Conservation (phyloP, 2,329 filamentous ascomycete species). For the Ascomycota sp. region DNA sequence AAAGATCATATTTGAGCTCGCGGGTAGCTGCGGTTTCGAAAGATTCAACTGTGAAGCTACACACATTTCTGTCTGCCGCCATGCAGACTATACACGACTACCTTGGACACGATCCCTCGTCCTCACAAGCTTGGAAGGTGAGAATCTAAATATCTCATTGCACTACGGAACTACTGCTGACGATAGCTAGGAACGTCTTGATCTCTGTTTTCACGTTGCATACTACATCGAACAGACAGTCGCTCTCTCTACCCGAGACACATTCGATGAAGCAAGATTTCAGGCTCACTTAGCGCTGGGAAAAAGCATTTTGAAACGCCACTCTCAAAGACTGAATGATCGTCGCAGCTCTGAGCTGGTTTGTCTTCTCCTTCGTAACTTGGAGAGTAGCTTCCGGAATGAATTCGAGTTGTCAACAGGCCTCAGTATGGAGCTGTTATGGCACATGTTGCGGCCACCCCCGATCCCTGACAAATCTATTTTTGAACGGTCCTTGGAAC, state of each 20-base stretch:
- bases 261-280: conserved; percentile 40
- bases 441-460: conserved; percentile 47
- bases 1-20: conserved; percentile 32
- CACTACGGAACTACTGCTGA: not conserved
- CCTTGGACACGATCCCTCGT: conserved; percentile 13
- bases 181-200: conserved; percentile 8
- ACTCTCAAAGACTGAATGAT: conserved; percentile 7
- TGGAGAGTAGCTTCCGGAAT: conserved; percentile 37
- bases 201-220: conserved; percentile 17
- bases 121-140: conserved; percentile 12
- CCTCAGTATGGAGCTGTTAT: conserved; percentile 57
- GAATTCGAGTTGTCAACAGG: conserved; percentile 55
- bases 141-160: not conserved
- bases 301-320: conserved; percentile 18
- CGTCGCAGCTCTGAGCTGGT: conserved; percentile 16
- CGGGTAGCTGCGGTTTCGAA: conserved; percentile 32
- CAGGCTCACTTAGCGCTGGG: conserved; percentile 37
- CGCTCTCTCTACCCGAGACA: conserved; percentile 17
- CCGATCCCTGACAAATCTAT: conserved; percentile 24
- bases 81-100: conserved; percentile 21
- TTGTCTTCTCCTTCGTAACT: conserved; percentile 15
- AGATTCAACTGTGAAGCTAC: conserved; percentile 35
- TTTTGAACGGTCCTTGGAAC: conserved; percentile 22
- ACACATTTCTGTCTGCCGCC: conserved; percentile 24
- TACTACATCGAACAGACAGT: conserved; percentile 34